Evolutionary conservation across 768 basidiomycete genomes (phyloP).

Genomic region (Leccinum arenicola): DNA sequence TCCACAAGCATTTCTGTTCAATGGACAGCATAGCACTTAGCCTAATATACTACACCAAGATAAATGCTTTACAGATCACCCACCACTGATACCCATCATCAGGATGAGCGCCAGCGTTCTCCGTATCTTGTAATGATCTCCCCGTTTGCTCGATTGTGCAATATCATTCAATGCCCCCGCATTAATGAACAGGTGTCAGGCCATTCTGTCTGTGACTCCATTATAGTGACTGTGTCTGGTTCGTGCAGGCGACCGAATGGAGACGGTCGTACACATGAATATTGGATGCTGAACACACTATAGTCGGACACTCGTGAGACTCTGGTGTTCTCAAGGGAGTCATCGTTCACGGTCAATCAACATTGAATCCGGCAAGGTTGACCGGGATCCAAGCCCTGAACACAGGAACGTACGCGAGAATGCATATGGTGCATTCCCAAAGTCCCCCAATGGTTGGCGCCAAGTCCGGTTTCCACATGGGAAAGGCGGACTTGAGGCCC

Average conservation of each 20-base stretch:
- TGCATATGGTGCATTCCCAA: neutral
- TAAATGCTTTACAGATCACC: slow-evolving; percentile 7
- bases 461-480: neutral
- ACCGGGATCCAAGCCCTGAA: neutral
- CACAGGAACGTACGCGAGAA: neutral
- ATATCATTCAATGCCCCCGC: neutral
- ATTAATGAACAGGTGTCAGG: neutral
- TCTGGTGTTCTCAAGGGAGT: neutral
- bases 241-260: neutral
- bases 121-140: neutral
- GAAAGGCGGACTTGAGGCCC: neutral
- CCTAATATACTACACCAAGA: slow-evolving; percentile 14
- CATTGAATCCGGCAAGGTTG: no score
- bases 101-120: neutral
- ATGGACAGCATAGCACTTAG: slow-evolving; percentile 24
- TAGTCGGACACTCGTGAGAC: neutral
- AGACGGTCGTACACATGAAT: neutral
- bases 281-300: no score
- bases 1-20: slow-evolving; percentile 18
- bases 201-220: neutral
- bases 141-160: neutral
- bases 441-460: neutral
- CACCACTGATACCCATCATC: slow-evolving; percentile 7
- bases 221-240: neutral
- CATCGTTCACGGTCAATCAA: neutral